Base-by-base conservation (phyloP, 2,329 filamentous ascomycete species). In the Aspergillus jensenii region DNA sequence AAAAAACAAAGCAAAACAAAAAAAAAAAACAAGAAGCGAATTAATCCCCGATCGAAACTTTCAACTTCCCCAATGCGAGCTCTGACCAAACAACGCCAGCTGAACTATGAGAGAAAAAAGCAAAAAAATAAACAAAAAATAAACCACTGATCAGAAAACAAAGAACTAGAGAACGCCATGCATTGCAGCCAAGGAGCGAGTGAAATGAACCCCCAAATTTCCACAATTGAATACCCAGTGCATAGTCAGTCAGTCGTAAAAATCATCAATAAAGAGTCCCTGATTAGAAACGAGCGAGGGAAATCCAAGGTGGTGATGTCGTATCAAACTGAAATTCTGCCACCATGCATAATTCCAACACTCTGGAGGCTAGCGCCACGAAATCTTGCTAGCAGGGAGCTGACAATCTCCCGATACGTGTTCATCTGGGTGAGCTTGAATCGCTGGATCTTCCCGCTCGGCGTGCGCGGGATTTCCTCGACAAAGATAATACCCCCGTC, bases 391-490 rank as follows among this genome's bases (percentile, higher is more conserved):
- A 74, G 58, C 6, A 74, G 59, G 6, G 68, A 72, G 4, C 69
- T 65, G 11, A 75, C 66, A 58, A 76, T 71, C 41, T 74, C 71
- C 2, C 74, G 67, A 56, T 76, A 75, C 11, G 67, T 61, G 55
- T 75, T 75, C 73, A 76, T 75, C 63, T 75, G 71, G 2, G 70
- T 62, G 25, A 77, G 65, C 56, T 71, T 74, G 67, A 74, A 75
- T 7, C 76, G 70, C 58, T 78, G 71, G 50, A 82, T 80, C 68
- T 83, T 83, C 14, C 81, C 81, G 57, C 79, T 80, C 0, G 78
- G 70, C 3, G 78, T 79, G 47, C 79, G 78, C 4, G 81, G 80
- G 35, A 83, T 79, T 27, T 76, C 68, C 45, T 80, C 75, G 14
- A 82, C 75, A 53, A 82, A 82, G 21, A 77, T 65, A 8, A 82